Evolutionary conservation across 1,284 basidiomycete genomes (phyloP).

Genomic region (Takashimella koratensis): DNA sequence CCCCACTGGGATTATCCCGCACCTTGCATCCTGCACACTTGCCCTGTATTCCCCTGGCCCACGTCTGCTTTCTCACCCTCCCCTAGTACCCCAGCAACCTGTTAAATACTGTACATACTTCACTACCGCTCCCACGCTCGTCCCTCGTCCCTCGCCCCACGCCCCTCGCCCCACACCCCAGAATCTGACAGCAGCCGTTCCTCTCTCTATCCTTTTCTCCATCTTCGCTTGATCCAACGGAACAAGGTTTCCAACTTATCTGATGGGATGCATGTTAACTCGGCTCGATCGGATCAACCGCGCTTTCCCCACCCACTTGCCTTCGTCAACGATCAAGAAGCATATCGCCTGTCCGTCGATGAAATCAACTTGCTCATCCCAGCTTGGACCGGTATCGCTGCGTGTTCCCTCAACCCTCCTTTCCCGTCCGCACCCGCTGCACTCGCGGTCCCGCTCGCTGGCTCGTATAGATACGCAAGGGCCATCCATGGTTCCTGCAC

Average conservation of each 20-base stretch:
- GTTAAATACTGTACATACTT: neutral
- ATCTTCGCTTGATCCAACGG: too few species aligned
- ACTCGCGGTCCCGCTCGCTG: too few species aligned
- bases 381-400: conserved; percentile 30
- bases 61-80: too few species aligned
- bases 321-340: conserved; percentile 24
- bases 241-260: too few species aligned
- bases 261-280: too few species aligned
- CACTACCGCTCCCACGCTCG: neutral
- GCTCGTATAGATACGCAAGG: conserved; percentile 38
- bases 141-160: neutral
- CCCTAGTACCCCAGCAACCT: too few species aligned
- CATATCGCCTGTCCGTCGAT: conserved; percentile 30
- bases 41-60: too few species aligned
- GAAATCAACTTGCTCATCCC: conserved; percentile 32
- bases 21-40: too few species aligned
- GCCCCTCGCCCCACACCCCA: neutral
- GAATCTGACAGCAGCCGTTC: neutral
- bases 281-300: too few species aligned
- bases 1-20: too few species aligned
- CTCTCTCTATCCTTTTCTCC: too few species aligned
- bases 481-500: conserved; percentile 34
- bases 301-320: too few species aligned
- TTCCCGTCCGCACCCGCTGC: neutral
- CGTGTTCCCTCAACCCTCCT: conserved; percentile 17